Evolutionary conservation across 306 rosid species (phyloP).

Genomic region (Medicago lupulina): DNA sequence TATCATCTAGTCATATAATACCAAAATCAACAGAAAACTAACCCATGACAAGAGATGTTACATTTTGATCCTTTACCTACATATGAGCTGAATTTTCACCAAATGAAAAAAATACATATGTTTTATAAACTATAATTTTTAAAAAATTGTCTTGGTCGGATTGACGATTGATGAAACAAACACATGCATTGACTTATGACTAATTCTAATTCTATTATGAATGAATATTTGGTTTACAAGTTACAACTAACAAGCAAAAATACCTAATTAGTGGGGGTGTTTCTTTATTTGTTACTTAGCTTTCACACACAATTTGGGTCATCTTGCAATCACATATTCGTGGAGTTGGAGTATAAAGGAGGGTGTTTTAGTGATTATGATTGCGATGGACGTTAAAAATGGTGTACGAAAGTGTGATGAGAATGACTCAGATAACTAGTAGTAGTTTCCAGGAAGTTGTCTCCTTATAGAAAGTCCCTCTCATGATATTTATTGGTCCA

Average conservation of each 20-base stretch:
- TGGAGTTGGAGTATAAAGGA: constrained; percentile 45
- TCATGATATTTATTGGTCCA: constrained; percentile 65
- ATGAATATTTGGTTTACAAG: constrained; percentile 35
- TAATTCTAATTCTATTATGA: constrained; percentile 4
- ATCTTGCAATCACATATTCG: too few relatives aligned
- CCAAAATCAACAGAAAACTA: constrained; percentile 33
- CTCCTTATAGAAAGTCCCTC: constrained; percentile 68
- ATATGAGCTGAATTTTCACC: background rate
- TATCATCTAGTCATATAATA: constrained; percentile 15
- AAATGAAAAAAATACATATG: background rate
- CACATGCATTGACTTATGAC: constrained; percentile 29
- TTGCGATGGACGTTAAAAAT: constrained; percentile 50
- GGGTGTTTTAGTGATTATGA: constrained; percentile 44
- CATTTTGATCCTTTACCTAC: constrained; percentile 20
- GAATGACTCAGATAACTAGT: constrained; percentile 39
- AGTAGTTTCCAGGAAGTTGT: constrained; percentile 73
- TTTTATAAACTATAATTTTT: background rate
- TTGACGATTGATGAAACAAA: constrained; percentile 26
- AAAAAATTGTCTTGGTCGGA: constrained; percentile 12
- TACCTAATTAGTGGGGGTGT: background rate
- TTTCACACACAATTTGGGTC: constrained; percentile 56
- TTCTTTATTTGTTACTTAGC: constrained; percentile 20
- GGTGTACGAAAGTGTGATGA: constrained; percentile 63
- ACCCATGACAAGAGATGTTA: constrained; percentile 26
- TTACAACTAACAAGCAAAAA: background rate